Conservation (phyloP, 441 rosid genomes). For the Pelargonium myrrhifolium region DNA sequence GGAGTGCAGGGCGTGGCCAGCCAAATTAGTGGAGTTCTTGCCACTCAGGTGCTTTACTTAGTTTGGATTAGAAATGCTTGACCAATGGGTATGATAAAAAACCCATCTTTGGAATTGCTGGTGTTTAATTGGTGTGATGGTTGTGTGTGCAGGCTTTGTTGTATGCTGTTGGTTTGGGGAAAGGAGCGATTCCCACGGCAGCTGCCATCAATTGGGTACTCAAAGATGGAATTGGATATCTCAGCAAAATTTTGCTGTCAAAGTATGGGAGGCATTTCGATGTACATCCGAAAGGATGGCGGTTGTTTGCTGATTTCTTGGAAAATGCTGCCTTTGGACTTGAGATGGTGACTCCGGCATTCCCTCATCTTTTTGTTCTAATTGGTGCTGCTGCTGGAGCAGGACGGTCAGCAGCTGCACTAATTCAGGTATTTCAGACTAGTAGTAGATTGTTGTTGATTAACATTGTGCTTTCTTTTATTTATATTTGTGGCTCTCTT, state of each 20-base stretch:
- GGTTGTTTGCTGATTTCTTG: conserved; percentile 88
- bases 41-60: conserved; percentile 58
- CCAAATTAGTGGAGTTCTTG: conserved; percentile 86
- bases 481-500: background rate
- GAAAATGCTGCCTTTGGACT: conserved; percentile 87
- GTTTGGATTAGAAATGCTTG: conserved; percentile 2
- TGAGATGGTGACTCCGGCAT: conserved; percentile 88
- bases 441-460: background rate
- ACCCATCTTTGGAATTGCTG: conserved; percentile 13
- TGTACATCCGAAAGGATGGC: conserved; percentile 95
- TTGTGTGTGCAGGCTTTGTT: conserved; percentile 65
- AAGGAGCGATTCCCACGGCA: conserved; percentile 91
- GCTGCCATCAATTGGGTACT: conserved; percentile 97
- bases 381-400: conserved; percentile 94
- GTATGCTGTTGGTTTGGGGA: conserved; percentile 93
- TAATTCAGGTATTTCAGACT: conserved; percentile 55
- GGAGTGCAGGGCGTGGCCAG: conserved; percentile 89
- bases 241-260: conserved; percentile 80
- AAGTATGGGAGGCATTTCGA: conserved; percentile 95
- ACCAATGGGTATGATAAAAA: too few relatives aligned
- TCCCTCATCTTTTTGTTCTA: conserved; percentile 66
- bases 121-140: background rate
- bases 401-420: conserved; percentile 86
- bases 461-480: too few relatives aligned
- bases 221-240: conserved; percentile 92